Base-by-base conservation (phyloP, 2,329 filamentous ascomycete genomes). In the Phyllosticta citribraziliensis region DNA sequence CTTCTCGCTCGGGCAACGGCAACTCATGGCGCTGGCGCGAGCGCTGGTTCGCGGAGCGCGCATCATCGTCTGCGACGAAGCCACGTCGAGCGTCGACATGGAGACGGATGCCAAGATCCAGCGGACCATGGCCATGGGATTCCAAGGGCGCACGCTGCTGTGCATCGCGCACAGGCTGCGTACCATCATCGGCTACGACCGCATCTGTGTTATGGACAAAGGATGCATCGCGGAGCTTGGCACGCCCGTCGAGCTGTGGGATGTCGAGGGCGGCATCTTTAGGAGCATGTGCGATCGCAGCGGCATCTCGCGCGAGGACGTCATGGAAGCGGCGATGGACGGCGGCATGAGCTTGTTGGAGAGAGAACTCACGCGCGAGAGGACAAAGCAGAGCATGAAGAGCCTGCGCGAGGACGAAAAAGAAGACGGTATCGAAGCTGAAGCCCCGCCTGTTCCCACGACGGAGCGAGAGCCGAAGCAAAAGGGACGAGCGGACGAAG, bases 51-150 rank as follows among this genome's bases (percentile, higher is more conserved):
- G 93, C 47, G 85, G 87, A 52, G 88, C 87, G 0, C 90, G 88
- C 67, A 97, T 97, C 75, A 97, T 97, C 67, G 87, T 99, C 56
- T 97, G 93, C 74, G 94, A 99, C 77, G 94, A 99, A 75, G 94
- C 94, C 0, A 99, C 94, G 0, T 91, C 87, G 1, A 89, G 85
- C 0, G 92, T 97, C 8, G 93, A 97, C 73, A 94, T 97, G 80
- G 93, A 97, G 71, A 97, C 93, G 2, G 94, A 99, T 71, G 88
- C 91, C 74, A 95, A 94, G 81, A 96, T 97, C 71, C 93, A 97
- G 74, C 79, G 80, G 60, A 96, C 92, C 3, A 97, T 97, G 74
- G 87, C 89, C 0, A 81, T 83, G 1, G 92, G 87, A 0, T 97
- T 97, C 79, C 81, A 83, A 59, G 92, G 91, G 63, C 90, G 88